Evolutionary conservation across 2,329 filamentous ascomycete species (phyloP).

Genomic region (Paraphaeosphaeria sporulosa): DNA sequence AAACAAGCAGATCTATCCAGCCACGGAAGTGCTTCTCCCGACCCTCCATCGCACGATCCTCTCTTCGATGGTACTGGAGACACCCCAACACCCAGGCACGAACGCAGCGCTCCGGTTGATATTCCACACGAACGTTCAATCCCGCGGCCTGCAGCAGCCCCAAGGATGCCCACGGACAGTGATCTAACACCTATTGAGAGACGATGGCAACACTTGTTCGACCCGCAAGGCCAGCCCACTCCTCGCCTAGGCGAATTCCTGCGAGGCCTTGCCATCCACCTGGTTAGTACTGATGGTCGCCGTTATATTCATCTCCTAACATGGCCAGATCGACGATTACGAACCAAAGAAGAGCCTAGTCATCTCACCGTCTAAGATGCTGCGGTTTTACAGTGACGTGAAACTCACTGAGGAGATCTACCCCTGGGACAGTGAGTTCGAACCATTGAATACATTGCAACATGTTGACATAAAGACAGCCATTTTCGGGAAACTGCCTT

Average conservation of each 20-base stretch:
- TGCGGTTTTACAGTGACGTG: constrained; percentile 74
- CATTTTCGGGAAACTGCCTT: constrained; percentile 54
- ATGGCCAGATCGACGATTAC: constrained; percentile 71
- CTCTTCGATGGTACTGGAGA: constrained; percentile 43
- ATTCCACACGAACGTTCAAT: constrained; percentile 31
- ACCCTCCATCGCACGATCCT: constrained; percentile 39
- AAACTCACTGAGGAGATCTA: constrained; percentile 70
- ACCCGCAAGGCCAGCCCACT: constrained; percentile 71
- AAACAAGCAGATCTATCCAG: constrained; percentile 40
- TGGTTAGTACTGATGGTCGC: constrained; percentile 61
- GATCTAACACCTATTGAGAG: constrained; percentile 62
- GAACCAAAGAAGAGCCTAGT: constrained; percentile 73
- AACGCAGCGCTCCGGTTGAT: constrained; percentile 35
- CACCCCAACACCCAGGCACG: constrained; percentile 37
- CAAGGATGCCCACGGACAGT: constrained; percentile 41
- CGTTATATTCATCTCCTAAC: constrained; percentile 16
- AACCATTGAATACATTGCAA: neutral
- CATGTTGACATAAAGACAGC: constrained; percentile 28
- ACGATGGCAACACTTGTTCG: constrained; percentile 80
- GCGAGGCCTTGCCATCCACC: constrained; percentile 74
- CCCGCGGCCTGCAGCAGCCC: constrained; percentile 35
- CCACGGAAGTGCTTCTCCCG: constrained; percentile 47
- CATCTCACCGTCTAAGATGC: constrained; percentile 77
- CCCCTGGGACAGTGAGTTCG: constrained; percentile 68
- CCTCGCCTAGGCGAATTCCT: constrained; percentile 74